Base-by-base conservation (phyloP, 306 rosid genomes). In the Glycine soja region DNA sequence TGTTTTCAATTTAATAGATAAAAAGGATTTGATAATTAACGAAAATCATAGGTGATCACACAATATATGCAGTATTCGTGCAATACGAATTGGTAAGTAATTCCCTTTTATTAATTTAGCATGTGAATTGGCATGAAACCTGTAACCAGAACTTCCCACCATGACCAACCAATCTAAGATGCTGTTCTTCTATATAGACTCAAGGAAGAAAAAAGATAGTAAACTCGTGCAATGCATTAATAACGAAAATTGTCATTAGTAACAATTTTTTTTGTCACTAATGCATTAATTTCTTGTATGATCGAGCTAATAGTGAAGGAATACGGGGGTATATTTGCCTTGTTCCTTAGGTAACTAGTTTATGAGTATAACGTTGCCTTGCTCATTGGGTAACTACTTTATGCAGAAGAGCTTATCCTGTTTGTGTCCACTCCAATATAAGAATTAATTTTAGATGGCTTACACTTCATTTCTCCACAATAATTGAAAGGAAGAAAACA, bases 111-210 rank as follows among this genome's bases (percentile, higher is more conserved):
- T 24, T 24, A 24, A 9, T 7, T 43, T 7, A 43, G 51, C 12
- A 9, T 24, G 30, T 24, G 12, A 43, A 43, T 43, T 43, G 47
- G 10, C 47, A 8, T 3, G 13, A 46, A 46, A 46, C 51, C 3
- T 43, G 14, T 10, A 88, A 80, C 56, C 78, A 58, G 81, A 78
- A 77, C 32, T 91, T 47, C 64, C 82, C 14, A 87, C 66, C 82
- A 70, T 75, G 70, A 12, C 81, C 10, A 83, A 72, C 52, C 83
- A 90, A 14, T 86, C 89, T 24, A 24, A 80, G 10, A 14, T 68
- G 13, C 42, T 90, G 5, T 79, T 79, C 3, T 78, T 63, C 19
- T 80, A 81, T 86, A 57, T 90, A 90, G 30, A 24, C 2, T 64
- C 85, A 90, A 6, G 88, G 7, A 14, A 14, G 16, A 14, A 11